phyloP scores from a whole-genome alignment of 495 filamentous ascomycete genomes.

The Lindgomyces ingoldianus region DNA sequence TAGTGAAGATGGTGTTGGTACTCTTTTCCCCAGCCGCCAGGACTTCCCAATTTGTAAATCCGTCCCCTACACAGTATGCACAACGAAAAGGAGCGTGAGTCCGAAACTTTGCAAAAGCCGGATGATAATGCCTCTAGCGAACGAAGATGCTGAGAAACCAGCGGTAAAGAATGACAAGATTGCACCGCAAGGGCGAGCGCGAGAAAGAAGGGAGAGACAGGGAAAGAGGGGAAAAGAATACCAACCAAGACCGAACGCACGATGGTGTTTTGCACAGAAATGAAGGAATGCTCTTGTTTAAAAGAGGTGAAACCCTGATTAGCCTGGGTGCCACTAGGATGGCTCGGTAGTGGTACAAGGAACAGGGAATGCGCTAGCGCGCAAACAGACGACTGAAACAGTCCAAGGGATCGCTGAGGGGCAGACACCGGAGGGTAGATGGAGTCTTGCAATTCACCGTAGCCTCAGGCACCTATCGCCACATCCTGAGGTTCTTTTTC shows the following conservation, averaged over 20 bases:
- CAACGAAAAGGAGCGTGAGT: conserved; percentile 26
- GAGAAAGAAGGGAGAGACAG: conserved; percentile 5
- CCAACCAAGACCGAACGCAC: conserved; percentile 13
- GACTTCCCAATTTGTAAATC: conserved; percentile 14
- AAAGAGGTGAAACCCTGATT: conserved; percentile 31
- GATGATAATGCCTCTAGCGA: not conserved
- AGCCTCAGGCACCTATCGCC: too few species aligned
- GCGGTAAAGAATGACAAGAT: conserved; percentile 24
- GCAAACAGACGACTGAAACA: conserved; percentile 27
- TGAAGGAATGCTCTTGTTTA: conserved; percentile 33
- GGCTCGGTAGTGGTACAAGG: conserved; percentile 11
- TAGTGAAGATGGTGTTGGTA: not conserved
- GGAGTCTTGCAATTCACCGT: conserved; percentile 13
- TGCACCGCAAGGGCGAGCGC: conserved; percentile 4
- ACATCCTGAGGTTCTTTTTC: too few species aligned
- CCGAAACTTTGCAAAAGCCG: conserved; percentile 1
- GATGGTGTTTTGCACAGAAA: conserved; percentile 25
- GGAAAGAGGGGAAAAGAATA: conserved; percentile 10
- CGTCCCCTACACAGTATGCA: conserved; percentile 1
- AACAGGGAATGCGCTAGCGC: conserved; percentile 10
- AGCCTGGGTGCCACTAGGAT: conserved; percentile 4
- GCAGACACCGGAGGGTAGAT: conserved; percentile 1
- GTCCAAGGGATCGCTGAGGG: conserved; percentile 23
- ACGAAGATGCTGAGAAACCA: not conserved
- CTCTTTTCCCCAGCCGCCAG: conserved; percentile 22